Conservation (phyloP, 139 green algal species). For the Mesotaenium endlicherianum region DNA sequence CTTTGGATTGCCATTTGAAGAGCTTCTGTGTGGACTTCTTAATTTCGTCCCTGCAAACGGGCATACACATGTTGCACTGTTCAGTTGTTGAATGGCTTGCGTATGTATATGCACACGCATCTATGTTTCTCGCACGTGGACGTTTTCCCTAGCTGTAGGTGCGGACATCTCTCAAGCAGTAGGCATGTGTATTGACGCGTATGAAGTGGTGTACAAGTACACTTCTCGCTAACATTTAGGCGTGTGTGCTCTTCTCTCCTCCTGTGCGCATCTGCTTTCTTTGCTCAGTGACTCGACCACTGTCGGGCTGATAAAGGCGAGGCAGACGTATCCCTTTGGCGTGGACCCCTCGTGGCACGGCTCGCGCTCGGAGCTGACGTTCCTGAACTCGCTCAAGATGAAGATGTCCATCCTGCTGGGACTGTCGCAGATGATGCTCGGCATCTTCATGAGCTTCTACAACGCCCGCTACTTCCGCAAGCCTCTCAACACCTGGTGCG, state of each 20-base stretch:
- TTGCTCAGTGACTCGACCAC: slow-evolving; percentile 56
- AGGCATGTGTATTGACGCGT: too few relatives aligned
- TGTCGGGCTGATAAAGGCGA: slow-evolving; percentile 52
- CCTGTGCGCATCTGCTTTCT: neutral
- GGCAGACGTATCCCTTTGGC: slow-evolving; percentile 76
- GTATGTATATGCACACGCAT: too few relatives aligned
- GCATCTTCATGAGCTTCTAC: slow-evolving; percentile 88
- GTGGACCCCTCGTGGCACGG: slow-evolving; percentile 95
- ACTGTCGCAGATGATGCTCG: slow-evolving; percentile 88
- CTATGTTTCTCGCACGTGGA: too few relatives aligned
- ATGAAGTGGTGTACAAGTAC: too few relatives aligned
- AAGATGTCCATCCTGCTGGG: slow-evolving; percentile 97
- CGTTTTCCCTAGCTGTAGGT: too few relatives aligned
- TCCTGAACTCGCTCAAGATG: slow-evolving; percentile 98
- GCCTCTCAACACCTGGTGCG: slow-evolving; percentile 75
- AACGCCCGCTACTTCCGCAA: slow-evolving; percentile 89
- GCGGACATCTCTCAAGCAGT: too few relatives aligned
- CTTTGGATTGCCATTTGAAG: too few relatives aligned
- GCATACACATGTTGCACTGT: too few relatives aligned
- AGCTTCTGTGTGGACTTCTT: too few relatives aligned
- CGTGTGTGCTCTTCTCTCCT: neutral
- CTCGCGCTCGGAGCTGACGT: slow-evolving; percentile 91
- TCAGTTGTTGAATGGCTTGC: too few relatives aligned
- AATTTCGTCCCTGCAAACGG: too few relatives aligned
- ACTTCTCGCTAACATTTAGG: neutral